phyloP scores from a whole-genome alignment of 352 stramenopile species.

The Globisporangium abappressorium region DNA sequence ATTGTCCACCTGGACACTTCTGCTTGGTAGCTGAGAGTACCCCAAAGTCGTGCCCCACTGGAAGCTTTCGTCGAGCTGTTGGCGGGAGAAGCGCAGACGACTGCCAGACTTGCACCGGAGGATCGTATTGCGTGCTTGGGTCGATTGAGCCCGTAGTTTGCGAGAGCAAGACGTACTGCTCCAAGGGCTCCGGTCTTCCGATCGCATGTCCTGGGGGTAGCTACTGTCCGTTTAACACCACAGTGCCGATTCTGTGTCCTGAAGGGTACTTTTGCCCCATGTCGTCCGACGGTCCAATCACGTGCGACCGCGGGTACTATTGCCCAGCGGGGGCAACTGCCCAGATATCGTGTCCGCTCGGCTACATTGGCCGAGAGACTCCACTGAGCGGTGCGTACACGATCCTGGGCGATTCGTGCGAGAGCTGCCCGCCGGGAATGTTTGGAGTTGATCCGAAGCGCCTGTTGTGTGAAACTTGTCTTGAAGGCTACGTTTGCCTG shows the following conservation, averaged over 20 bases:
- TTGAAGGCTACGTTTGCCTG: slow-evolving; percentile 85
- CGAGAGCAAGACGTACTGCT: slow-evolving; percentile 56
- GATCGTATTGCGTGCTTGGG: slow-evolving; percentile 56
- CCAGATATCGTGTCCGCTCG: slow-evolving; percentile 74
- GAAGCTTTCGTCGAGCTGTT: slow-evolving; percentile 32
- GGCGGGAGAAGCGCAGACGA: slow-evolving; percentile 39
- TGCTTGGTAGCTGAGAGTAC: slow-evolving; percentile 45
- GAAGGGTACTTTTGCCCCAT: slow-evolving; percentile 75
- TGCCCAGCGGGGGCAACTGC: slow-evolving; percentile 52
- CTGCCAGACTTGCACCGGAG: slow-evolving; percentile 48
- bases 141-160: slow-evolving; percentile 52
- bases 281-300: slow-evolving; percentile 24
- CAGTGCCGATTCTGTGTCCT: slow-evolving; percentile 47
- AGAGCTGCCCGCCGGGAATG: slow-evolving; percentile 71
- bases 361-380: slow-evolving; percentile 60
- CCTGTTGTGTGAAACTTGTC: slow-evolving; percentile 60
- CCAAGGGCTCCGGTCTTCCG: slow-evolving; percentile 40
- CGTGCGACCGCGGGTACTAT: slow-evolving; percentile 64
- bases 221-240: slow-evolving; percentile 80
- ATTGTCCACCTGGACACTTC: slow-evolving; percentile 74
- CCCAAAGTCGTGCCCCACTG: slow-evolving; percentile 41
- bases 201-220: slow-evolving; percentile 55
- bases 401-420: slow-evolving; percentile 53
- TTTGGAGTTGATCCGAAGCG: slow-evolving; percentile 82
- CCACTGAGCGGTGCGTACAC: slow-evolving; percentile 49